Conservation (phyloP, 495 filamentous ascomycete genomes). For the Penicillium daleae region DNA sequence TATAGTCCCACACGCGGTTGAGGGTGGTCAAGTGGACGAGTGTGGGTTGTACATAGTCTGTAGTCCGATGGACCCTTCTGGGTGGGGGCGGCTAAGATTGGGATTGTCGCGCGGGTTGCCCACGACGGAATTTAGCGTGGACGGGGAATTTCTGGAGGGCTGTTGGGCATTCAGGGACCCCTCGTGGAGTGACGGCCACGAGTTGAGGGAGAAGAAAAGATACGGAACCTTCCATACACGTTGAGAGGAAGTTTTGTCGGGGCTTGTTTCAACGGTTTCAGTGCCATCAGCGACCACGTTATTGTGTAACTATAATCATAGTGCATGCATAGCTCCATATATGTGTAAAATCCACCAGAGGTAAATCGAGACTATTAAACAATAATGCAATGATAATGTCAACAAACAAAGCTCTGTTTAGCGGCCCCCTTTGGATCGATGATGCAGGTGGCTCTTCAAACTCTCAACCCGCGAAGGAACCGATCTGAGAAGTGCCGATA, state of each 20-base stretch:
- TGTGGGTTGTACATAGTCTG: not conserved
- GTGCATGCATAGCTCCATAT: not conserved
- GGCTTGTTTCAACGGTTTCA: not conserved
- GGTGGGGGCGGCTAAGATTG: conserved; percentile 10
- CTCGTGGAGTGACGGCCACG: not conserved
- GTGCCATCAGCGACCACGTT: not conserved
- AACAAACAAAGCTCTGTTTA: conserved; percentile 3
- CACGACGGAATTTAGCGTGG: conserved; percentile 5
- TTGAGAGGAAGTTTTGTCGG: not conserved
- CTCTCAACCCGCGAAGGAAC: not conserved
- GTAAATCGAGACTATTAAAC: not conserved
- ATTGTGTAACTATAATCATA: conserved; percentile 2
- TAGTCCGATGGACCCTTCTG: not conserved
- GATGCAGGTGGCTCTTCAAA: conserved; percentile 18
- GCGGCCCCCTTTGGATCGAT: not conserved
- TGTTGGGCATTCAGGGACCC: not conserved
- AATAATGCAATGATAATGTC: conserved; percentile 1
- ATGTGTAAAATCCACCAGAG: not conserved
- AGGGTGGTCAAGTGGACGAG: not conserved
- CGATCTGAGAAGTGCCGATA: conserved; percentile 11
- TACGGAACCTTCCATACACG: conserved; percentile 2
- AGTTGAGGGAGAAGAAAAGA: not conserved
- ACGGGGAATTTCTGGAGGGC: conserved; percentile 10
- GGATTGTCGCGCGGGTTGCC: conserved; percentile 11
- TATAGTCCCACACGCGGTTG: no score